phyloP scores from a whole-genome alignment of 768 basidiomycete genomes.

The Phaeotremella skinneri region DNA sequence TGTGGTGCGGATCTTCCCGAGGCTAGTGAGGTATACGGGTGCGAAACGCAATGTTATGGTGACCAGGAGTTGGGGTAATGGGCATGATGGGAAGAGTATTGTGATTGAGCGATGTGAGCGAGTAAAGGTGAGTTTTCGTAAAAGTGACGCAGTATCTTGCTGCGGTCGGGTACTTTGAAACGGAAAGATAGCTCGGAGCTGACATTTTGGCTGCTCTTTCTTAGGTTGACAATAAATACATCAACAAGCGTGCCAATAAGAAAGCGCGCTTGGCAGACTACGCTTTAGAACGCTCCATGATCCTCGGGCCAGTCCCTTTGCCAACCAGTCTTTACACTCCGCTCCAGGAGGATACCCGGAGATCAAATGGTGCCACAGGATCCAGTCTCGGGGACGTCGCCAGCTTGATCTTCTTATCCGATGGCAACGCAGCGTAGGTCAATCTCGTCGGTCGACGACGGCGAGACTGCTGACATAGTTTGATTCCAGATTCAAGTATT shows the following conservation, averaged over 20 bases:
- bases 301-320: background rate
- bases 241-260: conserved; percentile 6
- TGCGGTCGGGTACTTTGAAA: background rate
- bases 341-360: background rate
- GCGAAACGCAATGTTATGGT: conserved; percentile 49
- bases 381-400: background rate
- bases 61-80: conserved; percentile 55
- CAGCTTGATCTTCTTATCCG: conserved; percentile 5
- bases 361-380: background rate
- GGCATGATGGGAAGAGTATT: conserved; percentile 54
- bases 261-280: conserved; percentile 17
- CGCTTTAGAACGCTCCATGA: conserved; percentile 4
- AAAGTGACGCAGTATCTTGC: background rate
- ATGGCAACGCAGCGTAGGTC: background rate
- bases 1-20: conserved; percentile 50
- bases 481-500: conserved; percentile 13
- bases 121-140: conserved; percentile 44
- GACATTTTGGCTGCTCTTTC: background rate
- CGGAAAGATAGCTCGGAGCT: background rate
- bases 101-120: conserved; percentile 50
- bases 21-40: conserved; percentile 51
- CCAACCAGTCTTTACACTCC: background rate
- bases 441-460: background rate
- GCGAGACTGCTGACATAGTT: background rate
- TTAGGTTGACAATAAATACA: conserved; percentile 14